Conservation (phyloP, 2,329 filamentous ascomycete genomes). For the Colletotrichum eremochloae region DNA sequence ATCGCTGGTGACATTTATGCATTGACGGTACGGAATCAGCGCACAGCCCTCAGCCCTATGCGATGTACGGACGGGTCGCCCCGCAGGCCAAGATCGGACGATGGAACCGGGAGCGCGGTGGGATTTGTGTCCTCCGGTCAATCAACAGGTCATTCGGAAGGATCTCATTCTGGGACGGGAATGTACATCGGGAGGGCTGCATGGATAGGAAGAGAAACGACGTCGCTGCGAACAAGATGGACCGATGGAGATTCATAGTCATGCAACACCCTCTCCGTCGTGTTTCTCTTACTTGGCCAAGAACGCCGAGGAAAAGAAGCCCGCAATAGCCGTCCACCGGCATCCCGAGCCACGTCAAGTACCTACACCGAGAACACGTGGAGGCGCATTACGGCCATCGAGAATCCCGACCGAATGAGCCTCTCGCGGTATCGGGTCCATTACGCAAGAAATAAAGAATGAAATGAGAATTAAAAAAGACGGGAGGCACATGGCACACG, state of each 20-base stretch:
- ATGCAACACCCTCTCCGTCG: neutral
- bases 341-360: neutral
- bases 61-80: slow-evolving; percentile 28
- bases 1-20: neutral
- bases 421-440: neutral
- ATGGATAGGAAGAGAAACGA: neutral
- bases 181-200: neutral
- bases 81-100: slow-evolving; percentile 25
- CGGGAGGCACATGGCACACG: too few relatives aligned
- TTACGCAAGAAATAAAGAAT: too few relatives aligned
- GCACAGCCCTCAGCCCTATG: slow-evolving; percentile 34
- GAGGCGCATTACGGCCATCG: slow-evolving; percentile 5
- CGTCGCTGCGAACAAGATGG: too few relatives aligned
- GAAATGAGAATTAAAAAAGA: too few relatives aligned
- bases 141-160: neutral
- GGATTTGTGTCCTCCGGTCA: neutral
- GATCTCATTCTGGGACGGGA: neutral
- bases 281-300: neutral
- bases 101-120: slow-evolving; percentile 18
- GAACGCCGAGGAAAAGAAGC: neutral
- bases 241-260: too few relatives aligned
- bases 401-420: too few relatives aligned
- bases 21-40: neutral
- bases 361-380: slow-evolving; percentile 18
- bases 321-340: neutral